phyloP scores from a whole-genome alignment of 2,329 filamentous ascomycete species.

The Hypoxylon sp. region DNA sequence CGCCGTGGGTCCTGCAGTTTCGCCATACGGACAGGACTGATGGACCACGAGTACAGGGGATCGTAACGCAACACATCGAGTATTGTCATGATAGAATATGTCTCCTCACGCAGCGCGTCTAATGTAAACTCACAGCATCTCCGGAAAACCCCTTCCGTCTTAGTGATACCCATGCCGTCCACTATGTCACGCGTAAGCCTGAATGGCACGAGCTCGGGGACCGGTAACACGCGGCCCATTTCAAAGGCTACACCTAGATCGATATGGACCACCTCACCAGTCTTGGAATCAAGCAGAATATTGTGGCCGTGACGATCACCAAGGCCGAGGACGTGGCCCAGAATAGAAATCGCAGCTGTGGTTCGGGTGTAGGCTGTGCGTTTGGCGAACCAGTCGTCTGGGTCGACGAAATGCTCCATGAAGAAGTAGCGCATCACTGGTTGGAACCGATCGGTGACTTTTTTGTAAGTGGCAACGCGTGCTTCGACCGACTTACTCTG shows the following conservation, averaged over 20 bases:
- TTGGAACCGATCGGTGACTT: constrained; percentile 84
- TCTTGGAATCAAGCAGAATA: constrained; percentile 90
- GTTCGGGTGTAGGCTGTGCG: constrained; percentile 92
- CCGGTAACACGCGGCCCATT: constrained; percentile 91
- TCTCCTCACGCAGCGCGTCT: constrained; percentile 93
- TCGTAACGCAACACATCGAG: constrained; percentile 98
- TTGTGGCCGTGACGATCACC: constrained; percentile 98
- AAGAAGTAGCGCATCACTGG: constrained; percentile 98
- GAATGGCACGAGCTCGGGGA: constrained; percentile 97
- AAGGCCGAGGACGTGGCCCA: constrained; percentile 91
- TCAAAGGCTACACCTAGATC: constrained; percentile 98
- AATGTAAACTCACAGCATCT: constrained; percentile 99
- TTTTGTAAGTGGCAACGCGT: constrained; percentile 80
- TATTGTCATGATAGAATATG: constrained; percentile 98
- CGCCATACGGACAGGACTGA: constrained; percentile 76
- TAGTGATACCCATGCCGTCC: constrained; percentile 96
- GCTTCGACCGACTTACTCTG: constrained; percentile 77
- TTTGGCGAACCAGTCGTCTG: constrained; percentile 94
- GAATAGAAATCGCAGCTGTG: constrained; percentile 94
- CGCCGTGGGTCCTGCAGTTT: constrained; percentile 74
- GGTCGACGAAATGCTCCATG: constrained; percentile 92
- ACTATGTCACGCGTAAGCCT: constrained; percentile 93
- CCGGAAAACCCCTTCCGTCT: constrained; percentile 94
- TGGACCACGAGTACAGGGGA: constrained; percentile 94
- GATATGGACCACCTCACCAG: constrained; percentile 95